Percentiles rank a stretch among this genome's conserved stretches.
Evolutionary conservation across 306 rosid species (phyloP).

Genomic region (Cucurbita argyrosperma): DNA sequence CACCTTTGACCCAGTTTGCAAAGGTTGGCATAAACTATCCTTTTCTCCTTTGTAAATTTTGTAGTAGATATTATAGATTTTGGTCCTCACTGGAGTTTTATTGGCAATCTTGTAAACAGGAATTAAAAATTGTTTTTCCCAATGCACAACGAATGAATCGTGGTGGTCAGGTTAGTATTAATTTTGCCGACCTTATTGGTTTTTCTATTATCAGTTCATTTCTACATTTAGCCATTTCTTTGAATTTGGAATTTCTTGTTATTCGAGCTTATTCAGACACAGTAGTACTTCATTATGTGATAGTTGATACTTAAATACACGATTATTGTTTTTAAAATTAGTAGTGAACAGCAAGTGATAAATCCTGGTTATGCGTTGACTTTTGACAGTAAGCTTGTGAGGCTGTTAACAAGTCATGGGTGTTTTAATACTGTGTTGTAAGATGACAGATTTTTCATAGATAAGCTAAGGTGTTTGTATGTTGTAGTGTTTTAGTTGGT

Average conservation of each 20-base stretch:
- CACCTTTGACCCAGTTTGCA: slow-evolving; percentile 74
- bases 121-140: slow-evolving; percentile 69
- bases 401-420: neutral
- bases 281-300: neutral
- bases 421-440: neutral
- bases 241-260: neutral
- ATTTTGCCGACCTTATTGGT: neutral
- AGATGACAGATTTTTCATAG: neutral
- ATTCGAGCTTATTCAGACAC: neutral
- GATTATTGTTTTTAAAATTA: neutral
- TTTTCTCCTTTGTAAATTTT: neutral
- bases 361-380: neutral
- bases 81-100: slow-evolving; percentile 2
- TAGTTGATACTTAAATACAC: neutral
- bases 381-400: neutral
- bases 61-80: neutral
- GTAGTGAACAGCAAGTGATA: neutral
- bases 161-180: slow-evolving; percentile 74
- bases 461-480: neutral
- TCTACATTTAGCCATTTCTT: neutral
- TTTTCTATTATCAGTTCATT: neutral
- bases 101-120: slow-evolving; percentile 30
- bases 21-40: slow-evolving; percentile 39
- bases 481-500: neutral
- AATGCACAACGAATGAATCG: slow-evolving; percentile 87